These are phyloP conservation scores for Boletus insuetus DNA, from an alignment of 768 basidiomycete species.

Conservation along the genomic window DNA sequence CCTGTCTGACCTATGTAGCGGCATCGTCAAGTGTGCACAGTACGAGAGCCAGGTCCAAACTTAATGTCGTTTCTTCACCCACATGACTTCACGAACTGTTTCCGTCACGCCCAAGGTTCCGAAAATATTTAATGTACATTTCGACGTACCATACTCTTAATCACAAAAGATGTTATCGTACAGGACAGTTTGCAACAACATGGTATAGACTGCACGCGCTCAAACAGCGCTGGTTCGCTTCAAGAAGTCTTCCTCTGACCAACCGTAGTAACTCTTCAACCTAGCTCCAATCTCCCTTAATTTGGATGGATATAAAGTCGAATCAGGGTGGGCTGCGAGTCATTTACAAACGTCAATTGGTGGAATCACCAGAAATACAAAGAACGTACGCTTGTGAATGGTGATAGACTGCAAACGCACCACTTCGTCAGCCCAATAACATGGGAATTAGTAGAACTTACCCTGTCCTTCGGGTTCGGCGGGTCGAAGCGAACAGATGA, in stretches of 20 bases:
- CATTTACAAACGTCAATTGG: not conserved
- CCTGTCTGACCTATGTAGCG: not conserved
- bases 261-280: conserved; percentile 64
- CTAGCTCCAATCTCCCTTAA: conserved; percentile 55
- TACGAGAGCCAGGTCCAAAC: not conserved
- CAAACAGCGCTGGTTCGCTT: conserved; percentile 12
- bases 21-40: not conserved
- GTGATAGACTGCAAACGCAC: conserved; percentile 53
- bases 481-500: conserved; percentile 84
- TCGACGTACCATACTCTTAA: not conserved
- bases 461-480: conserved; percentile 49
- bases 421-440: conserved; percentile 1
- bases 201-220: not conserved
- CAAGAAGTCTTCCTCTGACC: conserved; percentile 48
- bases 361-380: not conserved
- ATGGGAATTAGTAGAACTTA: conserved; percentile 23
- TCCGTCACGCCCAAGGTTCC: not conserved
- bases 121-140: not conserved
- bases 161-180: not conserved
- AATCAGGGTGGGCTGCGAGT: conserved; percentile 66
- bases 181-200: not conserved
- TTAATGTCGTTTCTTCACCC: not conserved
- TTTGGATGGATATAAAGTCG: conserved; percentile 48
- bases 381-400: conserved; percentile 65
- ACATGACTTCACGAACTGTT: not conserved